Percentiles rank a stretch among this genome's conserved stretches.
Evolutionary conservation across 768 basidiomycete species (phyloP).

Genomic region (Lactarius tabidus): DNA sequence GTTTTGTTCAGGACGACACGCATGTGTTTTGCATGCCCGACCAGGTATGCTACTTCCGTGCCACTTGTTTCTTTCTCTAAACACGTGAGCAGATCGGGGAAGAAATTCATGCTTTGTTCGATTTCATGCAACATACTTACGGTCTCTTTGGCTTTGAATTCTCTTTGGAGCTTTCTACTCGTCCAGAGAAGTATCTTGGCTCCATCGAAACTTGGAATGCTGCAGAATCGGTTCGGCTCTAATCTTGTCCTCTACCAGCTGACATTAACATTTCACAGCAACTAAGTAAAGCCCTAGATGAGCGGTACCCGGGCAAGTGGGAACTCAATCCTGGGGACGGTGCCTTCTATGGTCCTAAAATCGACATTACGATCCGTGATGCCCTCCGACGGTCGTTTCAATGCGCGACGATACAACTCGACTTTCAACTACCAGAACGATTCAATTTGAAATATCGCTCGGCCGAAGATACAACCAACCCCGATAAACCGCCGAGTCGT

Average conservation of each 20-base stretch:
- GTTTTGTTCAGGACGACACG: constrained; percentile 97
- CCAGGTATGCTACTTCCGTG: constrained; percentile 47
- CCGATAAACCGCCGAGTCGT: constrained; percentile 54
- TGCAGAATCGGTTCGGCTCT: constrained; percentile 67
- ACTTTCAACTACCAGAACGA: constrained; percentile 96
- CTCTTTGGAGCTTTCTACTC: constrained; percentile 89
- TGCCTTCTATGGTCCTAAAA: constrained; percentile 99
- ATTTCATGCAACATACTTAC: constrained; percentile 93
- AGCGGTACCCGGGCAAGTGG: constrained; percentile 86
- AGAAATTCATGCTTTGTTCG: constrained; percentile 84
- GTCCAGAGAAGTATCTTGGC: constrained; percentile 92
- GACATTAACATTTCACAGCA: constrained; percentile 45
- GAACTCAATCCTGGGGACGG: constrained; percentile 93
- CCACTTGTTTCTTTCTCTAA: background rate
- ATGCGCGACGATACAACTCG: constrained; percentile 97
- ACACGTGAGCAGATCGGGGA: constrained; percentile 58
- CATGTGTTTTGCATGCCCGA: constrained; percentile 97
- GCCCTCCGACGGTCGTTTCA: constrained; percentile 93
- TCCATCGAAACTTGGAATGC: constrained; percentile 84
- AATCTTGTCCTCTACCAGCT: background rate
- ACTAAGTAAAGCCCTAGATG: constrained; percentile 79
- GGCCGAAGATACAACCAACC: constrained; percentile 60
- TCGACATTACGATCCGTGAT: constrained; percentile 94
- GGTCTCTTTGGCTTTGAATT: constrained; percentile 94
- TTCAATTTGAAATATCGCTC: constrained; percentile 93